A percentile compares a stretch with the other conserved stretches of the same genome.
Evolutionary conservation across 345 rosid genomes (phyloP).

Genomic region (Rhizophora mangle): DNA sequence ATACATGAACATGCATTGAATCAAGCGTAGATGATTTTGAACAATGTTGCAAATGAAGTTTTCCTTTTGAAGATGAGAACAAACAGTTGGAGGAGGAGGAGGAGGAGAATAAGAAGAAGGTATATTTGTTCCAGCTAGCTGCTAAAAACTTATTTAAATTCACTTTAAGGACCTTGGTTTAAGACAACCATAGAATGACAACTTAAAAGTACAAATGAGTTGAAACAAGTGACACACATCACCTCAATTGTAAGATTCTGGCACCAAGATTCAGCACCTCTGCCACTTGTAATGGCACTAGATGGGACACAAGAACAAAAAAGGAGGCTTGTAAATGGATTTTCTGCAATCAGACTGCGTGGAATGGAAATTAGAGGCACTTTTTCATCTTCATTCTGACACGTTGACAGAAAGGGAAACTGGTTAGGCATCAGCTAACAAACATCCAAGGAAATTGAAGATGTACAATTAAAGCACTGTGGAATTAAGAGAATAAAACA

Average conservation of each 20-base stretch:
- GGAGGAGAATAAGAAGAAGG: too few species aligned
- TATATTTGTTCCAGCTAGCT: too few species aligned
- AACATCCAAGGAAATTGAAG: constrained; percentile 2
- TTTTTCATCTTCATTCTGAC: constrained; percentile 70
- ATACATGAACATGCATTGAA: too few species aligned
- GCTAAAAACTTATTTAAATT: too few species aligned
- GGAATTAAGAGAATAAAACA: constrained; percentile 11
- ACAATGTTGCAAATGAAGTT: too few species aligned
- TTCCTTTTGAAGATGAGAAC: too few species aligned
- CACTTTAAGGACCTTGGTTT: too few species aligned
- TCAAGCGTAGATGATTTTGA: too few species aligned
- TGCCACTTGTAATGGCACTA: constrained; percentile 23
- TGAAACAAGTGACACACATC: constrained; percentile 6
- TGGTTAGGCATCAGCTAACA: constrained; percentile 18
- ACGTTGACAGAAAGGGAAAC: constrained; percentile 26
- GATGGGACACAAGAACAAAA: constrained; percentile 56
- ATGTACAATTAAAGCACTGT: constrained; percentile 4
- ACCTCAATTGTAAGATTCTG: constrained; percentile 80
- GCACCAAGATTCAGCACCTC: constrained; percentile 69
- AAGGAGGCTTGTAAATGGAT: constrained; percentile 86
- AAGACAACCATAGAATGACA: too few species aligned
- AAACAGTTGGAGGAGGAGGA: too few species aligned
- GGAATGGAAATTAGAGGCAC: constrained; percentile 73
- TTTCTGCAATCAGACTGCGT: constrained; percentile 79
- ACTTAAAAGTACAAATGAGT: background rate